phyloP scores from a whole-genome alignment of 1,284 basidiomycete genomes.

The Boletus smithii region DNA sequence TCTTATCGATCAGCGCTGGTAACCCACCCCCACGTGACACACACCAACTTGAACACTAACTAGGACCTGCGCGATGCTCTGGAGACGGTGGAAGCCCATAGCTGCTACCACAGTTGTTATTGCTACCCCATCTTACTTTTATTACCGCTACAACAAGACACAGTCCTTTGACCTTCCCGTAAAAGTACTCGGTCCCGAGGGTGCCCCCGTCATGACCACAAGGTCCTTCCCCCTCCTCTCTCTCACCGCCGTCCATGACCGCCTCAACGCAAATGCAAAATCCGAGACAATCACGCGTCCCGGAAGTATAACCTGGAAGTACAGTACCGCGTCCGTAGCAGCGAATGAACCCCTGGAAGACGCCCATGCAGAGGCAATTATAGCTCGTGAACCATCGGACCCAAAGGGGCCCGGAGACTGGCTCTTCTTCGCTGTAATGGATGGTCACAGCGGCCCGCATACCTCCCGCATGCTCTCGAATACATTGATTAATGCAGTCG shows the following conservation, averaged over 20 bases:
- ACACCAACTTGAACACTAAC: conserved; percentile 11
- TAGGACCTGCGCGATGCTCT: not conserved
- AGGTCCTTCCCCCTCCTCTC: conserved; percentile 58
- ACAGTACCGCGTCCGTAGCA: conserved; percentile 74
- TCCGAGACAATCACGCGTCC: conserved; percentile 45
- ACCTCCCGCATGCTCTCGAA: conserved; percentile 86
- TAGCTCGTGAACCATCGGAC: conserved; percentile 59
- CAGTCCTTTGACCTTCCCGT: conserved; percentile 57
- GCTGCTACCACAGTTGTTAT: conserved; percentile 40
- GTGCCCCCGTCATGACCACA: conserved; percentile 52
- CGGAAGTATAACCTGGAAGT: conserved; percentile 61
- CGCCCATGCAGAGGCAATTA: conserved; percentile 69
- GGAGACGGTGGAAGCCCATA: conserved; percentile 57
- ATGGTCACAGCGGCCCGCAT: conserved; percentile 82
- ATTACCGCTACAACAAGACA: conserved; percentile 36
- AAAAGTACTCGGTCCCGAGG: conserved; percentile 53
- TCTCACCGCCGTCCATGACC: conserved; percentile 52
- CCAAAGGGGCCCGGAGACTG: conserved; percentile 63
- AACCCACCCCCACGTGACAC: too few species aligned
- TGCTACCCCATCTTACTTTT: conserved; percentile 44
- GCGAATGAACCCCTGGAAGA: conserved; percentile 93
- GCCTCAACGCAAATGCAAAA: conserved; percentile 56
- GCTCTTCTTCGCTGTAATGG: conserved; percentile 86
- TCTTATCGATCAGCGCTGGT: conserved; percentile 20
- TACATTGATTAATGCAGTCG: conserved; percentile 84